Evolutionary conservation across 2,329 filamentous ascomycete species (phyloP), one percentile per base, ranked within the genome.

Genomic region (Trichoderma lentiforme): DNA sequence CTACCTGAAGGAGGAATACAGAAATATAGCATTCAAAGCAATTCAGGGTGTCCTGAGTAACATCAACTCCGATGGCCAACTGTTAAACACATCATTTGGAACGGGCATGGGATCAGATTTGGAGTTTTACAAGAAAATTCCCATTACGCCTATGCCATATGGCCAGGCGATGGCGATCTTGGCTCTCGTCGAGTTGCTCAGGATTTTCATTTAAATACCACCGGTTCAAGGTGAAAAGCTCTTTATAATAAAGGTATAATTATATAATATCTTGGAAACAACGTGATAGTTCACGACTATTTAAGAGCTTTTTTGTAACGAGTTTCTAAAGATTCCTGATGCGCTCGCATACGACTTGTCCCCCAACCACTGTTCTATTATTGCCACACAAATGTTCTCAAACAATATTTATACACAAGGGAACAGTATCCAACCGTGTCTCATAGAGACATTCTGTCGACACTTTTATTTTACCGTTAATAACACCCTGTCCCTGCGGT

Each of bases 51-150:
- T 69, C 34, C 12, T 69, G 36, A 12, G 15, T 3, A 69, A 69
- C 8, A 61, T 69, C 2, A 26, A 39, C 11, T 3, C 36, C 26
- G 28, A 69, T 47, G 66, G 66, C 1, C 53, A 69, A 15, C 34
- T 69, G 6, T 34, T 69, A n/a, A 69, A 69, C 21, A 69, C 66
- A 3, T 69, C 66, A 18, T 69, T 69, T 34, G 66, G 66, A 21
- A 69, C 66, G 6, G 66, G 66, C 1, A 69, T 69, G 66, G 66
- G 66, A 32, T 21, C 26, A 8, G 12, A 69, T 28, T 61, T 69
- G 36, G 66, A 69, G 7, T 69, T 69, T 61, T 69, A 69, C 8
- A 69, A 69, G 28, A 69, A n/a, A 36, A 69, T 69, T 60, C 66
- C 66, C 0, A 61, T 69, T 9, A 69, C 66, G 1, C 66, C 66